These are phyloP conservation scores for Fraxinus greggii DNA, from an alignment of 305 asterid genomes.

Conservation along the genomic window DNA sequence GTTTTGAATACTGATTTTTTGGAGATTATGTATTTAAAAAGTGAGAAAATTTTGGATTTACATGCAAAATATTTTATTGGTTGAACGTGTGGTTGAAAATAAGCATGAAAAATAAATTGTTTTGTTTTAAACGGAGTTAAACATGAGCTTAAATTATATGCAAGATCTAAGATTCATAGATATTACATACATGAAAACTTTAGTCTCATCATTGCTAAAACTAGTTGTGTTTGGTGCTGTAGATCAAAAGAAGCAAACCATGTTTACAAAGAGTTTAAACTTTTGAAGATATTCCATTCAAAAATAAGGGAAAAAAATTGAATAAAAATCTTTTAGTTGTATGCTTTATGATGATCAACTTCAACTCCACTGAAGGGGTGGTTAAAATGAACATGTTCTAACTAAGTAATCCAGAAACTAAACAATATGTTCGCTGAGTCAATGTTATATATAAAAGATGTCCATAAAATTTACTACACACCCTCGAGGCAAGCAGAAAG, in stretches of 20 bases:
- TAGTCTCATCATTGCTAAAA: background rate
- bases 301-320: background rate
- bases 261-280: background rate
- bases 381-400: background rate
- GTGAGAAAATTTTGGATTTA: no score
- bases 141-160: background rate
- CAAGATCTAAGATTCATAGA: background rate
- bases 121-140: no score
- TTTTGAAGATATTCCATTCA: background rate
- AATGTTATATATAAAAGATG: background rate
- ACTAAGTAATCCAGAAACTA: background rate
- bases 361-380: background rate
- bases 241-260: background rate
- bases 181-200: background rate
- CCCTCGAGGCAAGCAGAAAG: conserved; percentile 76
- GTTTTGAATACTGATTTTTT: no score
- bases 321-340: background rate
- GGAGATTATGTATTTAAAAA: no score
- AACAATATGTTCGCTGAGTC: background rate
- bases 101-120: no score
- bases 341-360: background rate
- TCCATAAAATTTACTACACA: conserved; percentile 23
- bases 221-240: background rate
- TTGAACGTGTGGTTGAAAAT: no score
- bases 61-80: no score